Evolutionary conservation across 495 filamentous ascomycete genomes (phyloP).

Genomic region (Filosporella fistucella): DNA sequence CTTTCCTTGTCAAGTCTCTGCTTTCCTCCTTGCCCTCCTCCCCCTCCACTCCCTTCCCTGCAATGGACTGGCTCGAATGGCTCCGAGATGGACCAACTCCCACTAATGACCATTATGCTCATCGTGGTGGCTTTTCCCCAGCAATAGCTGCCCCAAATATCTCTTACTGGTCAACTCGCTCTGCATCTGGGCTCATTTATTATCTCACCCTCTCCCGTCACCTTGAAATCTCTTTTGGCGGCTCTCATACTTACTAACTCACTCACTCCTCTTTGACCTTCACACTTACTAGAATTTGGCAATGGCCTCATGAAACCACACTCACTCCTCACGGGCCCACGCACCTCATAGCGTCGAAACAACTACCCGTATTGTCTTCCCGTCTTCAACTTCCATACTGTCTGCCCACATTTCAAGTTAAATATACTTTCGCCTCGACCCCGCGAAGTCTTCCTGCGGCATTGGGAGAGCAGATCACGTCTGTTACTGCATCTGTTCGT

Average conservation of each 20-base stretch:
- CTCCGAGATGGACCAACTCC: too few species aligned
- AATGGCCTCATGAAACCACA: slow-evolving; percentile 17
- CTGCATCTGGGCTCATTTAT: too few species aligned
- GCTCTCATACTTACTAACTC: neutral
- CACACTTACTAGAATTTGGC: neutral
- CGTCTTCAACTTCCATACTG: neutral
- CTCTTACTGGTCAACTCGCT: too few species aligned
- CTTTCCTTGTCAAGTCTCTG: too few species aligned
- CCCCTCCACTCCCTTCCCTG: too few species aligned
- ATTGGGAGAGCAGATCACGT: neutral
- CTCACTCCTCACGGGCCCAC: slow-evolving; percentile 10
- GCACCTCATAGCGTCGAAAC: slow-evolving; percentile 20
- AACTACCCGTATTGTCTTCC: neutral
- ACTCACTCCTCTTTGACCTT: neutral
- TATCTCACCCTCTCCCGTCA: neutral
- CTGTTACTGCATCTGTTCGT: neutral
- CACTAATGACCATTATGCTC: too few species aligned
- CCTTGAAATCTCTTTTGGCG: too few species aligned
- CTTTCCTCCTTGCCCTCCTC: too few species aligned
- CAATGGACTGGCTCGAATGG: too few species aligned
- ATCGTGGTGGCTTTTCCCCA: too few species aligned
- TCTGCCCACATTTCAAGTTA: slow-evolving; percentile 1
- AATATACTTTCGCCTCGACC: too few species aligned
- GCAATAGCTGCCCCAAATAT: too few species aligned
- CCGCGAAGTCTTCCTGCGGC: neutral